Evolutionary conservation across 2,329 filamentous ascomycete genomes (phyloP).

Genomic region (Aureobasidium sp.): DNA sequence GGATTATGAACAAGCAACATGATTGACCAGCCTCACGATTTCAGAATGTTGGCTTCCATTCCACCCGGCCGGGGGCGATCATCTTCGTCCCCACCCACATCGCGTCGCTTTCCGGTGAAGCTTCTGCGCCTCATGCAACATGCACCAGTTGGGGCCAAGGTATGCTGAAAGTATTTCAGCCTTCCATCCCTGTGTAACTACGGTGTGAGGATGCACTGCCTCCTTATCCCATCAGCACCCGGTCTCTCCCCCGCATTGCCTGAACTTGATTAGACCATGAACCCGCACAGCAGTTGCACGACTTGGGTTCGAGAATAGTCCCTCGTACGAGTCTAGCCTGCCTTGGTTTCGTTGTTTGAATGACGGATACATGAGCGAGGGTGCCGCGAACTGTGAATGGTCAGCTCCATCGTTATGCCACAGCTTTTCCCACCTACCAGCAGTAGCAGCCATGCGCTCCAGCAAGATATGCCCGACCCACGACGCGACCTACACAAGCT

Average conservation of each 20-base stretch:
- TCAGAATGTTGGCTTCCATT: slow-evolving; percentile 1
- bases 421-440: slow-evolving; percentile 24
- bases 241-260: neutral
- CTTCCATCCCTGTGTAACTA: slow-evolving; percentile 5
- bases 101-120: slow-evolving; percentile 3
- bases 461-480: slow-evolving; percentile 18
- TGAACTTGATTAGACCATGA: slow-evolving; percentile 2
- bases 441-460: slow-evolving; percentile 15
- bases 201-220: neutral
- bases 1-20: neutral
- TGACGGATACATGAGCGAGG: slow-evolving; percentile 8
- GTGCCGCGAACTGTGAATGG: slow-evolving; percentile 12
- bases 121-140: slow-evolving; percentile 3
- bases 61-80: slow-evolving; percentile 8
- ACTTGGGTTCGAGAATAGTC: slow-evolving; percentile 7
- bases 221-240: neutral
- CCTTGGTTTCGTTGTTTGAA: slow-evolving; percentile 1
- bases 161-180: slow-evolving; percentile 2
- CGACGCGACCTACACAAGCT: neutral
- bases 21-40: slow-evolving; percentile 1
- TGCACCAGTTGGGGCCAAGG: neutral
- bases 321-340: slow-evolving; percentile 6
- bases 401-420: slow-evolving; percentile 20
- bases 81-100: slow-evolving; percentile 3
- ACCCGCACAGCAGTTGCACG: neutral